These are phyloP conservation scores for Calonectria pteridis DNA, from an alignment of 2,329 filamentous ascomycete genomes.

Conservation along the genomic window DNA sequence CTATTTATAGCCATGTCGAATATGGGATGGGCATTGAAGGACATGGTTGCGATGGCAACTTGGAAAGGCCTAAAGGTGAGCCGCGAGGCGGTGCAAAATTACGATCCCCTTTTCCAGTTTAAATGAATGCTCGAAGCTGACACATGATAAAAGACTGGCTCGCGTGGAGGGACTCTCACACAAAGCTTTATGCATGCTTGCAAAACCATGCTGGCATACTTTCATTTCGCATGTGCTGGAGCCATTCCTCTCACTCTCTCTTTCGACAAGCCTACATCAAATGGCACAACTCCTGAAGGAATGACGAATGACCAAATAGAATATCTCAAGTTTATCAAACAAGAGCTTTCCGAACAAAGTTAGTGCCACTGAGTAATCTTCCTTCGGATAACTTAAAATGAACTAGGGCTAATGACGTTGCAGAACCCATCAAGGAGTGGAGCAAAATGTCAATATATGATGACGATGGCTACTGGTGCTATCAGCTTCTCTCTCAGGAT, in stretches of 20 bases:
- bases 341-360: not conserved
- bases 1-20: not conserved
- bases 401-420: not conserved
- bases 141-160: not conserved
- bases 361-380: not conserved
- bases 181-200: not conserved
- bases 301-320: not conserved
- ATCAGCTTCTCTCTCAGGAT: not conserved
- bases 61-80: not conserved
- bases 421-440: not conserved
- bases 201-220: not conserved
- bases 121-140: not conserved
- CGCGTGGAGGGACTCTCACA: not conserved
- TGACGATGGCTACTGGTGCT: not conserved
- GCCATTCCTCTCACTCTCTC: not conserved
- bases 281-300: not conserved
- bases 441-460: not conserved
- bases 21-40: not conserved
- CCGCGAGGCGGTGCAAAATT: too few species aligned
- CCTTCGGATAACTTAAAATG: not conserved
- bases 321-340: not conserved
- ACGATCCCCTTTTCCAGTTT: not conserved
- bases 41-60: not conserved
- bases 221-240: not conserved
- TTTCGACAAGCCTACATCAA: not conserved